Evolutionary conservation across 2,329 filamentous ascomycete species (phyloP), one percentile per base, ranked within the genome.

Genomic region (Talaromyces sp.): DNA sequence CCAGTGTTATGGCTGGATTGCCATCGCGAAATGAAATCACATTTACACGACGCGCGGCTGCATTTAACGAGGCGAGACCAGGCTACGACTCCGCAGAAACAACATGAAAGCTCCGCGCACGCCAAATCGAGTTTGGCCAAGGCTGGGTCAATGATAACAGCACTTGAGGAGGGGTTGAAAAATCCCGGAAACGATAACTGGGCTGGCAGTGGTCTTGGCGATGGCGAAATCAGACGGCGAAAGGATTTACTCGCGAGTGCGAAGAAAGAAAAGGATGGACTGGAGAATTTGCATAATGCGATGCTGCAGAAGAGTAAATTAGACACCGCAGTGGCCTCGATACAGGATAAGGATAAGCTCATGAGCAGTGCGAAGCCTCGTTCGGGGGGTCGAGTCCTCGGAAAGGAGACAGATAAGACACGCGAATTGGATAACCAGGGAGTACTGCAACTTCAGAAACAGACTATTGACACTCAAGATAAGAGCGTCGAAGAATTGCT

Each of bases 401-500:
- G 79, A 68, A 79, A 79, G 55, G 86, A 88, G 74, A 88, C 86
- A 0, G 83, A 85, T 65, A 79, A 82, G 42, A 88, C 86, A 9
- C 76, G 86, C 12, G 84, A 87, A 67, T 70, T 88, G 65, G 86
- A 88, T 71, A 88, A 88, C 65, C 75, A 82, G n/a, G 86, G 86
- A 0, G 83, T 88, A 14, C 66, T 88, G 67, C 85, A 87, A 72
- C 70, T 88, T 64, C 86, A 88, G 73, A 79, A 82, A 67, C 83
- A 87, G 68, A 81, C 86, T 62, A 87, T 88, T 75, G 71, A 79
- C 52, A 82, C 86, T 57, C 86, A 88, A 69, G 86, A 88, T 65
- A 74, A 82, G 67, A 84, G 84, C 69, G 79, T 88, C 3, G 77
- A 85, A 48, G 82, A 84, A 66, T 68, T 88, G 66, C 80, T 82